Percentiles rank a stretch among this genome's conserved stretches.
Evolutionary conservation across 23 red algal species (phyloP).

Genomic region (Rhodosorus marinus): DNA sequence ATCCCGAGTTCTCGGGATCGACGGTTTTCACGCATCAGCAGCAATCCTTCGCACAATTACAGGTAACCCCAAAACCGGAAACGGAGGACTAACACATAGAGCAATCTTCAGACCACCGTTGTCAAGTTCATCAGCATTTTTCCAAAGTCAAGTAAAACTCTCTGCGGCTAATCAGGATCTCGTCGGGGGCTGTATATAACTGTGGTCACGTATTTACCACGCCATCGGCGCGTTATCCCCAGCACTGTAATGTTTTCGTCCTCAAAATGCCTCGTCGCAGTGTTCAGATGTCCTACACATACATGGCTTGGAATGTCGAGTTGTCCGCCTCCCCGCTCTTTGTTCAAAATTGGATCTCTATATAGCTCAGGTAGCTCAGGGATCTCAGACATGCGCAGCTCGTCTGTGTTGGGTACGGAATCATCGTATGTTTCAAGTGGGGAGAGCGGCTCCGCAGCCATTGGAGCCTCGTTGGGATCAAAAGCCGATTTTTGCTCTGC

Average conservation of each 20-base stretch:
- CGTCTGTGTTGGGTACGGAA: conserved; percentile 21
- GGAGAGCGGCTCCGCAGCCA: conserved; percentile 9
- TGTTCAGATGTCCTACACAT: background rate
- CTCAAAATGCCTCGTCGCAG: background rate
- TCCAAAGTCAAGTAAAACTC: conserved; percentile 3
- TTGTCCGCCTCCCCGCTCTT: background rate
- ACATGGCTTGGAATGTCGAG: background rate
- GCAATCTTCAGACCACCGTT: too few relatives aligned
- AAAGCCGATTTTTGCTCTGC: conserved; percentile 18
- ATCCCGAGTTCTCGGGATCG: too few relatives aligned
- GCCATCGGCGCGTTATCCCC: background rate
- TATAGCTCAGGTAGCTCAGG: conserved; percentile 24
- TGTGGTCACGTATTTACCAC: background rate
- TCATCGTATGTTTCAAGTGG: conserved; percentile 43
- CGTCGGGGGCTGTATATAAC: background rate
- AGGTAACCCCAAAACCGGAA: too few relatives aligned
- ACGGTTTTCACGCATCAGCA: too few relatives aligned
- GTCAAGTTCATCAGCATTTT: too few relatives aligned
- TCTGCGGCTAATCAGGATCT: background rate
- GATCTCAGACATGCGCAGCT: conserved; percentile 29
- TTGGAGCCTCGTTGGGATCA: conserved; percentile 15
- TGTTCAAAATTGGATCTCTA: background rate
- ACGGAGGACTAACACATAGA: too few relatives aligned
- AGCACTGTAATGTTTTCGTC: background rate
- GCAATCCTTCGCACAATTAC: too few relatives aligned